A percentile compares a stretch with the other conserved stretches of the same genome.
Conservation (phyloP, 164 flowering plant genomes). For the Pachysandra terminalis region DNA sequence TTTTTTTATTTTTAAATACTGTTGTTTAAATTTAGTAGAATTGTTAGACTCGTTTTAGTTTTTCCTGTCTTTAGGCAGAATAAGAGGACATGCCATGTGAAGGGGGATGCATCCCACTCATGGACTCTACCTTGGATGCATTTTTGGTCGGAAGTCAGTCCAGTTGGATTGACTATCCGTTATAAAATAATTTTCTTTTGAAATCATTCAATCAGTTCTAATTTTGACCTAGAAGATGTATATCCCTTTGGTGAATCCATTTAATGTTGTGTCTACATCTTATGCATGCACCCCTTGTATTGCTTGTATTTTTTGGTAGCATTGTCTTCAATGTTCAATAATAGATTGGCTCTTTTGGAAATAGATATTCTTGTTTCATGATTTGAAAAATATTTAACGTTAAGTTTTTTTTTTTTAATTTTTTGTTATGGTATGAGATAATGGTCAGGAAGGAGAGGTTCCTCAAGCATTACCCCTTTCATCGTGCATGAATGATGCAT, state of each 20-base stretch:
- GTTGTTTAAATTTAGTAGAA: background rate
- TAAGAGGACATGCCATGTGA: background rate
- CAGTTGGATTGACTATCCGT: background rate
- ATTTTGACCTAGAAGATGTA: background rate
- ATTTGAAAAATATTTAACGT: background rate
- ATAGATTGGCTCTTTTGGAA: background rate
- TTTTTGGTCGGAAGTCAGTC: background rate
- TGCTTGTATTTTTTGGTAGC: too few species aligned
- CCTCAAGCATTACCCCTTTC: constrained; percentile 27
- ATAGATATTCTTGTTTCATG: background rate
- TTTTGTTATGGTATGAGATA: background rate
- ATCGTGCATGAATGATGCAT: constrained; percentile 58
- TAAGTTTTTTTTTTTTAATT: background rate
- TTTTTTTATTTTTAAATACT: too few species aligned
- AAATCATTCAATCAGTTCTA: background rate
- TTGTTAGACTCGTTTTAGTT: too few species aligned
- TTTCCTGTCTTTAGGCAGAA: background rate
- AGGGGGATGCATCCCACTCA: background rate
- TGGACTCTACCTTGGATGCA: background rate
- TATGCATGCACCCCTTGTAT: background rate
- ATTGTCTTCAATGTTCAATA: too few species aligned
- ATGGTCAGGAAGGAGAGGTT: constrained; percentile 40
- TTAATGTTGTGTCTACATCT: background rate
- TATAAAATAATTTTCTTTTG: too few species aligned
- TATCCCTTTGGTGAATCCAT: background rate